Evolutionary conservation across 2,329 filamentous ascomycete genomes (phyloP).

Genomic region (Ophiosphaerella narmari): DNA sequence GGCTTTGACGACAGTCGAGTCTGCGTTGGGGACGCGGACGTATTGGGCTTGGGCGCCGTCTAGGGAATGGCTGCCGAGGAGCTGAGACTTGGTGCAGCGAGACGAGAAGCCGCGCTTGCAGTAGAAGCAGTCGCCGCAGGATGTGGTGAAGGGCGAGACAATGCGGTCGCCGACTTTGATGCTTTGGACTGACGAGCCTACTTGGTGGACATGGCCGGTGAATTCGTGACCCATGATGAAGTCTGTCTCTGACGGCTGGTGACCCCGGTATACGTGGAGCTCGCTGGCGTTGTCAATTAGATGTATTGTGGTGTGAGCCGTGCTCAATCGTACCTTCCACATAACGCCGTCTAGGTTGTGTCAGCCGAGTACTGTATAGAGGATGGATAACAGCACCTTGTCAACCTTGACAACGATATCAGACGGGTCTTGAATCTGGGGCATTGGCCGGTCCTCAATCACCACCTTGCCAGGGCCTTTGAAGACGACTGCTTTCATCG

Average conservation of each 20-base stretch:
- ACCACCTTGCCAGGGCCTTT: conserved; percentile 75
- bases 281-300: conserved; percentile 60
- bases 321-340: conserved; percentile 70
- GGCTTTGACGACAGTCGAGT: conserved; percentile 77
- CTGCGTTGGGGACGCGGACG: conserved; percentile 73
- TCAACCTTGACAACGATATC: conserved; percentile 85
- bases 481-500: conserved; percentile 90
- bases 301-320: neutral
- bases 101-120: conserved; percentile 78
- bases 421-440: conserved; percentile 69
- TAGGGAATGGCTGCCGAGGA: conserved; percentile 72
- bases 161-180: conserved; percentile 77
- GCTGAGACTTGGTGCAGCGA: conserved; percentile 69
- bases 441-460: conserved; percentile 79
- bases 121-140: conserved; percentile 75
- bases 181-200: conserved; percentile 69
- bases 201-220: conserved; percentile 72
- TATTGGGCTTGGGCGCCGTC: conserved; percentile 85
- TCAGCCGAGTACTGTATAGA: conserved; percentile 8
- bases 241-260: conserved; percentile 69
- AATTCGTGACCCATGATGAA: conserved; percentile 86
- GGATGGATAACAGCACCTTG: conserved; percentile 48
- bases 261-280: conserved; percentile 83
- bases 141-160: conserved; percentile 77
- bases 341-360: conserved; percentile 67